Evolutionary conservation across 768 basidiomycete genomes (phyloP), one percentile per base, ranked within the genome.

Genomic region (Termitomyces sp.): DNA sequence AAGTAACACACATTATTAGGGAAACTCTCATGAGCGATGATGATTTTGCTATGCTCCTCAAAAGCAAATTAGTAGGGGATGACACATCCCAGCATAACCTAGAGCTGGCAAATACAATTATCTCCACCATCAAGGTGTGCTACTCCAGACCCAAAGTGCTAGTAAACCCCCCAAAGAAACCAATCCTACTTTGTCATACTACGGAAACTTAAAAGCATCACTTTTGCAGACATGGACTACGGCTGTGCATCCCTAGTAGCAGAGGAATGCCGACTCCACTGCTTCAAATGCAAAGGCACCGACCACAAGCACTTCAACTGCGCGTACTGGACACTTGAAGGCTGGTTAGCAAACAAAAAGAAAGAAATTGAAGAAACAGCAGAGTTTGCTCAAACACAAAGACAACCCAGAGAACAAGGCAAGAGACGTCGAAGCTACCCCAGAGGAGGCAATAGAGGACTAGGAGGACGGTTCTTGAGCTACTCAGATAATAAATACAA

Each of bases 171-270:
- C 3, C 16, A 4, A 16, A 1, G 16, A 18, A 18, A 18, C 16
- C n/a, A n/a, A n/a, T n/a, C n/a, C n/a, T 42, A 42, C 9, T 42
- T 42, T 42, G 7, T n/a, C 1, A 6, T 42, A 0, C 40, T 42
- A 2, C 7, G n/a, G 3, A 8, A 4, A n/a, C 0, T 43, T 6
- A 0, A 6, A 0, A 8, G 20, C 7, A 12, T 10, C 2, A 20
- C 6, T 0, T 43, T 43, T 3, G 6, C 9, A 0, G 9, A 43
- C 42, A 43, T 43, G 42, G 42, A 43, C 2, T 20, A 43, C 12
- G 20, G 42, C 7, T 6, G 40, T 4, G n/a, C 40, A 1, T 2
- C 18, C 0, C 40, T 42, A 4, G 40, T 42, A 7, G 4, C 2
- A 3, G 40, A 42, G n/a, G 40, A n/a, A 4, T 7, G 8, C 6